These are phyloP conservation scores for Lophium mytilinum DNA, from an alignment of 495 filamentous ascomycete species.

Conservation along the genomic window DNA sequence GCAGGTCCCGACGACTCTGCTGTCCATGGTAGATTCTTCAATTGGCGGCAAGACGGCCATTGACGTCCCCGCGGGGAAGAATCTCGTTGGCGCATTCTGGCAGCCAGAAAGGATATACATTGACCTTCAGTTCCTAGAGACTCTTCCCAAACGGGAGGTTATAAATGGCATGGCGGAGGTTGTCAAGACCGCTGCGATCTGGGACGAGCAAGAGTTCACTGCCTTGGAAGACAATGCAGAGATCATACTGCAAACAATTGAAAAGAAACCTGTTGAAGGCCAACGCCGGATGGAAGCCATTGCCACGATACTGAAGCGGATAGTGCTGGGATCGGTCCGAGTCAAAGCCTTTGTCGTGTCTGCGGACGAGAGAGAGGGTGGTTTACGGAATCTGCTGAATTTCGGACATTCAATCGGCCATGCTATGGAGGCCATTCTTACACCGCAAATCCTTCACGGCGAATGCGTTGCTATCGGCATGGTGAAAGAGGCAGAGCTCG, in stretches of 20 bases:
- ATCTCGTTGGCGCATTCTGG: slow-evolving; percentile 93
- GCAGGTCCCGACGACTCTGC: slow-evolving; percentile 88
- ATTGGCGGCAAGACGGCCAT: slow-evolving; percentile 99
- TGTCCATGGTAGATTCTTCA: slow-evolving; percentile 97
- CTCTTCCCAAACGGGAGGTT: slow-evolving; percentile 83
- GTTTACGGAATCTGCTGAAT: slow-evolving; percentile 88
- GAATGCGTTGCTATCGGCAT: slow-evolving; percentile 96
- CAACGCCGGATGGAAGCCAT: slow-evolving; percentile 54
- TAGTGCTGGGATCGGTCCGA: slow-evolving; percentile 78
- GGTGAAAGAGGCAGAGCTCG: slow-evolving; percentile 94
- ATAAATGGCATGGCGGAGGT: slow-evolving; percentile 99
- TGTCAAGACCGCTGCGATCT: slow-evolving; percentile 96
- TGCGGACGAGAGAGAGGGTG: slow-evolving; percentile 87
- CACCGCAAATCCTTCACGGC: slow-evolving; percentile 90
- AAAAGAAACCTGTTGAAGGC: slow-evolving; percentile 43
- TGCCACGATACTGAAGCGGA: slow-evolving; percentile 68
- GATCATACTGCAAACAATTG: slow-evolving; percentile 56
- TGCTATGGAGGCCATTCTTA: slow-evolving; percentile 89
- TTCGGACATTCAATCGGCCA: slow-evolving; percentile 98
- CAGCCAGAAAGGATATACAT: slow-evolving; percentile 91
- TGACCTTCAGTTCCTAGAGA: slow-evolving; percentile 87
- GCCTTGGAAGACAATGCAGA: slow-evolving; percentile 74
- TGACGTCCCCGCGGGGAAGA: slow-evolving; percentile 94
- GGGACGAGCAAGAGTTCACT: slow-evolving; percentile 80
- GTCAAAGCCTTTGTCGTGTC: slow-evolving; percentile 94